Base-by-base conservation (phyloP, 306 rosid genomes). In the Dalbergia cultrata region DNA sequence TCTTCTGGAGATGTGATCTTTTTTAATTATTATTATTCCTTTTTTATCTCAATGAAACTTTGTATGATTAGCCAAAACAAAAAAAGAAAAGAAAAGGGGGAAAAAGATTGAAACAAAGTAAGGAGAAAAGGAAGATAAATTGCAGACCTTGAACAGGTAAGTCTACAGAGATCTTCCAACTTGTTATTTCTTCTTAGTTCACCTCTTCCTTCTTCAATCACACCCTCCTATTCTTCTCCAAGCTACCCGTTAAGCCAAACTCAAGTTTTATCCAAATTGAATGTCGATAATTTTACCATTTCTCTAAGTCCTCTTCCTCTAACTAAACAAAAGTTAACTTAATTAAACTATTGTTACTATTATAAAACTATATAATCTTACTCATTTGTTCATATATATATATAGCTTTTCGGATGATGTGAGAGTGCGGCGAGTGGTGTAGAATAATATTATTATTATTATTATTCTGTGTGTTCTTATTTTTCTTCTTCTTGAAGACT, bases 341-440 rank as follows among this genome's bases (percentile, higher is more conserved):
- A 35, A 8, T 65, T 69, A 49, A 75, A 75, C 69, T 67, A 6
- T 43, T 39, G 6, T 45, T 45, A 9, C 53, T 47, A 11, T 9
- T 47, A 47, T 56, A 56, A 18, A 59, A 59, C 7, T 11, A 59
- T 56, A 60, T 75, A 75, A 69, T 68, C 76, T 58, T 17, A 58
- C 16, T 52, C 26, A 13, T 31, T 45, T 11, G 22, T 63, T 8
- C 41, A 43, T 13, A 58, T 8, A 44, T 49, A 19, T 44, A 6
- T 13, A 16, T 66, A 50, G 39, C 22, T n/a, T 54, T 18, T 12
- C 21, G 13, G 64, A 69, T 70, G 14, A 82, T 82, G 64, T 19
- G 43, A 70, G 44, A 81, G 84, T 81, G 85, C 76, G 66, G 76
- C 76, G 71, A 75, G 76, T 58, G 22, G 66, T 16, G 62, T 26